Evolutionary conservation across 345 rosid species (phyloP).

Genomic region (Sapria himalayana): DNA sequence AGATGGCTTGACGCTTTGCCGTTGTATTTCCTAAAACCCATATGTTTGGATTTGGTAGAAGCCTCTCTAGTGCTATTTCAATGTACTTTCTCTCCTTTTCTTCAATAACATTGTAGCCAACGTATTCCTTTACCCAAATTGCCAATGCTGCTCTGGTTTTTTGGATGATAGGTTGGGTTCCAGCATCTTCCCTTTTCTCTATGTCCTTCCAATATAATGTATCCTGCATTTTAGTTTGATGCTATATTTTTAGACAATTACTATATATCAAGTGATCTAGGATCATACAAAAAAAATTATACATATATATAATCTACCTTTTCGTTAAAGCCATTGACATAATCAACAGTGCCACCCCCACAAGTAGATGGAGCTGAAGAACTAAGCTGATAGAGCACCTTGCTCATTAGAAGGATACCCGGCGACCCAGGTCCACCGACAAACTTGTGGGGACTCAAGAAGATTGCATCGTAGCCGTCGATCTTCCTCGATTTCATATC

Average conservation of each 20-base stretch:
- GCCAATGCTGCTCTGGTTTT: conserved; percentile 31
- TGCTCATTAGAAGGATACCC: conserved; percentile 32
- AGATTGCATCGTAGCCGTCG: conserved; percentile 37
- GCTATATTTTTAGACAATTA: too few species aligned
- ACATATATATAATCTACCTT: conserved; percentile 11
- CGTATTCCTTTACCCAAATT: conserved; percentile 37
- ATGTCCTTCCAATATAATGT: conserved; percentile 24
- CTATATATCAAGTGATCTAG: too few species aligned
- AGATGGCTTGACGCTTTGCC: conserved; percentile 18
- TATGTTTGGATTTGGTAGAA: conserved; percentile 20
- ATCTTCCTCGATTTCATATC: conserved; percentile 29
- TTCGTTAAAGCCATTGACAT: conserved; percentile 32
- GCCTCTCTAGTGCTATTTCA: conserved; percentile 19
- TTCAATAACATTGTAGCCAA: conserved; percentile 15
- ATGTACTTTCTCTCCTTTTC: conserved; percentile 18
- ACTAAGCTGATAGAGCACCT: conserved; percentile 19
- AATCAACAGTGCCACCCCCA: conserved; percentile 44
- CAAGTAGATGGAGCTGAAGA: conserved; percentile 39
- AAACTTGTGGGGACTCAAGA: conserved; percentile 42
- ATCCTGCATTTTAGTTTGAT: conserved; percentile 25
- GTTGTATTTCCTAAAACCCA: conserved; percentile 22
- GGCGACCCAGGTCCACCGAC: conserved; percentile 46
- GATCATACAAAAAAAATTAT: too few species aligned
- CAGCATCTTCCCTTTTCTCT: conserved; percentile 36
- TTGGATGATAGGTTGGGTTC: conserved; percentile 46